Base-by-base conservation (phyloP, 768 basidiomycete species). In the Termitomyces sp. region DNA sequence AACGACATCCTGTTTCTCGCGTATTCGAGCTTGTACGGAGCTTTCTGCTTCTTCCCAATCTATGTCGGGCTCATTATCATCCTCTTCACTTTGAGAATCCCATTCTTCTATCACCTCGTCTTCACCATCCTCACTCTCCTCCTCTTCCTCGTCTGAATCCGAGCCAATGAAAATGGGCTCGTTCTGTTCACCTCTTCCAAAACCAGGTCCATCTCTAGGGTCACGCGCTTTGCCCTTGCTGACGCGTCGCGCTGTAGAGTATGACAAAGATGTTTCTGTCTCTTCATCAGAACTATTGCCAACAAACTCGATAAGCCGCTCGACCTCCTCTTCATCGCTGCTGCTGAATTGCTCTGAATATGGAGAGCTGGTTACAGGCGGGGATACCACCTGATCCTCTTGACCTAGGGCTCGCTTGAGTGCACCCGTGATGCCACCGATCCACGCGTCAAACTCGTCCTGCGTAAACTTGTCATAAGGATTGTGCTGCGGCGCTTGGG, bases 381-480 rank as follows among this genome's bases (percentile, higher is more conserved):
- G 55, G 55, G 55, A 50, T 60, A 65, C 57, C 43, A 61, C 54
- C 53, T 70, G 71, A 23, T 72, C 71, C n/a, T 75, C 80, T 50
- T 80, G 78, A 0, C 83, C 82, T 9, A 90, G 74, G 26, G 87
- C 88, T 51, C 72, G 76, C 58, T 79, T 79, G 32, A 90, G 72
- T 53, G 82, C 74, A 60, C 76, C 70, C 0, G 84, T 88, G 47
- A 90, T 79, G 65, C 78, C 84, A 64, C 76, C 79, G 64, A 90
- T 85, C 84, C 84, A 90, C 67, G 78, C 75, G 76, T 89, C 87
- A 64, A 89, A 90, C 62, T 89, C 82, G 1, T 76, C 72, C 67
- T 84, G 79, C 1, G 85, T 78, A 69, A 90, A 87, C 69, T 85
- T 86, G 69, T 89, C 87, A 68, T 85, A 90, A 1, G 88, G 88